Evolutionary conservation across 495 filamentous ascomycete species (phyloP), one percentile per base, ranked within the genome.

Genomic region (Trichoderma erinaceum): DNA sequence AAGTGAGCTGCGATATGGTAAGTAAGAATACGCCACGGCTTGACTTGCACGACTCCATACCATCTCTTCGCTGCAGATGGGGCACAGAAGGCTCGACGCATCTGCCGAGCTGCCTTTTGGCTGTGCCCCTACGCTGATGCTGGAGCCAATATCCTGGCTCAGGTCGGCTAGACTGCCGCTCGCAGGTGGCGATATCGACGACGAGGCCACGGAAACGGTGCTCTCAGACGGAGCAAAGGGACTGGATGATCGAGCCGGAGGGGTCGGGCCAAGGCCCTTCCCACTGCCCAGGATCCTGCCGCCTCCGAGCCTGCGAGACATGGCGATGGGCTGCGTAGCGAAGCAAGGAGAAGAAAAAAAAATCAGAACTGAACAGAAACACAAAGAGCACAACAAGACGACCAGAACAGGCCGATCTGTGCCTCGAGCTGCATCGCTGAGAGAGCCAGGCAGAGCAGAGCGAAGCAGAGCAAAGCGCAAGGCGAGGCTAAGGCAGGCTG

Each of bases 31-130:
- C 32, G 46, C 70, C 18, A 76, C 68, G 38, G 63, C 63, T n/a
- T 6, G 10, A 43, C 0, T 35, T 21, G 4, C 63, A 23, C 35
- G 16, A 2, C 61, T 66, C 67, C 69, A 48, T 64, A 78, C 92
- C 95, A 99, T 99, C 77, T 97, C 92, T 78, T 98, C 95, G 72
- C 89, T 90, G 78, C 95, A 99, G 69, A 99, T 98, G 56, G 95
- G 95, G 76, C 95, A 99, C 32, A 91, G 86, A 61, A 99, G 85
- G 79, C 85, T 83, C 70, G 77, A 76, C 68, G 73, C 75, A 13
- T 74, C 64, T n/a, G 77, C 71, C 35, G 72, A 71, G 48, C 75
- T 74, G 63, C 75, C 77, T 65, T 81, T 80, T 0, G 81, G 74
- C 0, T 80, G 78, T 32, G 65, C 27, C 56, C 79, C 82, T 41